Percentiles rank a stretch among this genome's conserved stretches.
These are phyloP conservation scores for Volutella citrinella DNA, from an alignment of 2,329 filamentous ascomycete genomes.

Conservation along the genomic window DNA sequence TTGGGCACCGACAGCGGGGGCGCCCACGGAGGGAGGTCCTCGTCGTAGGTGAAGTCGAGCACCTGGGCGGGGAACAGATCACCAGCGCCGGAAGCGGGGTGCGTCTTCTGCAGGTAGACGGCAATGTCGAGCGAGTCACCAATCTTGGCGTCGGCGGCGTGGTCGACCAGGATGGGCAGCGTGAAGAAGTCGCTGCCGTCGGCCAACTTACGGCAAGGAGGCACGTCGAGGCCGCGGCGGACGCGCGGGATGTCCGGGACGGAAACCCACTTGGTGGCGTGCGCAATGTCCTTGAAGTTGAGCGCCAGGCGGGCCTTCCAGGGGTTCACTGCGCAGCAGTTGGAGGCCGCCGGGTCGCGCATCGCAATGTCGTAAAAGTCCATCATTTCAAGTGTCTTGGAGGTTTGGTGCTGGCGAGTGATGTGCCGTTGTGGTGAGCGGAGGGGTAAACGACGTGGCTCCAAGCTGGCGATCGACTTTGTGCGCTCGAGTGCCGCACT, in stretches of 20 bases:
- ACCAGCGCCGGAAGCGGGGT: conserved; percentile 42
- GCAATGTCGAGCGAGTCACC: conserved; percentile 68
- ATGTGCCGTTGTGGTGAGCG: too few species aligned
- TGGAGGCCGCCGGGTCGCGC: conserved; percentile 26
- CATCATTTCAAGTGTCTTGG: conserved; percentile 13
- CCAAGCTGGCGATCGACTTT: too few species aligned
- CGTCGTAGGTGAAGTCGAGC: conserved; percentile 37
- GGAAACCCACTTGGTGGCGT: conserved; percentile 45
- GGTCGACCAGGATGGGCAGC: conserved; percentile 54
- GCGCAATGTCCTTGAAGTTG: conserved; percentile 38
- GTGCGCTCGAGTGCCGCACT: too few species aligned
- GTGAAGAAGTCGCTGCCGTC: conserved; percentile 59
- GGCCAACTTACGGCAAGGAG: conserved; percentile 50
- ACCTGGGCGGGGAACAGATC: conserved; percentile 45
- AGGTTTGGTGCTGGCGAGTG: conserved; percentile 2
- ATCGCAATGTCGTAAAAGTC: conserved; percentile 42
- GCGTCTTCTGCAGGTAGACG: conserved; percentile 52
- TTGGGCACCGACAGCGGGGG: conserved; percentile 34
- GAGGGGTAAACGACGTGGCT: too few species aligned
- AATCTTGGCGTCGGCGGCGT: conserved; percentile 35
- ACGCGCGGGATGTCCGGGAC: conserved; percentile 49
- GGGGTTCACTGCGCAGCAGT: conserved; percentile 27
- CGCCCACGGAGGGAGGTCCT: conserved; percentile 21
- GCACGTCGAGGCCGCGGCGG: conserved; percentile 43
- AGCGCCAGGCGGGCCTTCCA: conserved; percentile 36